A percentile compares a stretch with the other conserved stretches of the same genome.
Conservation (phyloP, 2,329 filamentous ascomycete species). For the Pestalotiopsis sp. region DNA sequence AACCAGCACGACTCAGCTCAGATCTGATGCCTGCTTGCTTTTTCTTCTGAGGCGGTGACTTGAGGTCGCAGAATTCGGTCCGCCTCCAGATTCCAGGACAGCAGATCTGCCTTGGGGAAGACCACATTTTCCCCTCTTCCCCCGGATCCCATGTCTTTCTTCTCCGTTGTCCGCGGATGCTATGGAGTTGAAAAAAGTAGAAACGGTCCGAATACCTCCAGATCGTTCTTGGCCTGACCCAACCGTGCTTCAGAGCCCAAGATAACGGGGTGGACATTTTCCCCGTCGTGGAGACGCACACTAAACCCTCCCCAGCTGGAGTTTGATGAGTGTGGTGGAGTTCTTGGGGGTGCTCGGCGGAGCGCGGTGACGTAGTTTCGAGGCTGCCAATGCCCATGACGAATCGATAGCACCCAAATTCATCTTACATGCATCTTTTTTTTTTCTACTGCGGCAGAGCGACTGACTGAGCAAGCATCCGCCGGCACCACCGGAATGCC, state of each 20-base stretch:
- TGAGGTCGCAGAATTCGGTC: neutral
- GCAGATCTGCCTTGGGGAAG: neutral
- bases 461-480: neutral
- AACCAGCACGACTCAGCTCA: neutral
- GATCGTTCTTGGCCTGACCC: neutral
- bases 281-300: neutral
- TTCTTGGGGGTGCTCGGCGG: neutral
- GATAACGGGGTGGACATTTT: slow-evolving; percentile 1
- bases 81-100: neutral
- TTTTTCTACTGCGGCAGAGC: too few species aligned
- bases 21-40: neutral
- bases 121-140: neutral
- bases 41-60: neutral
- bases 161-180: neutral
- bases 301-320: slow-evolving; percentile 1
- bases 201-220: neutral
- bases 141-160: neutral
- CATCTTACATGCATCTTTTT: too few species aligned
- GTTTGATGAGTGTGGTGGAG: neutral
- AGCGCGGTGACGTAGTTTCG: neutral
- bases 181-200: neutral
- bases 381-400: neutral
- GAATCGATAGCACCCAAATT: neutral
- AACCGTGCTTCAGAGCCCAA: neutral
- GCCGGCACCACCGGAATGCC: neutral